phyloP scores from a whole-genome alignment of 371 early-diverging fungal species.

The Gilbertella persicaria region DNA sequence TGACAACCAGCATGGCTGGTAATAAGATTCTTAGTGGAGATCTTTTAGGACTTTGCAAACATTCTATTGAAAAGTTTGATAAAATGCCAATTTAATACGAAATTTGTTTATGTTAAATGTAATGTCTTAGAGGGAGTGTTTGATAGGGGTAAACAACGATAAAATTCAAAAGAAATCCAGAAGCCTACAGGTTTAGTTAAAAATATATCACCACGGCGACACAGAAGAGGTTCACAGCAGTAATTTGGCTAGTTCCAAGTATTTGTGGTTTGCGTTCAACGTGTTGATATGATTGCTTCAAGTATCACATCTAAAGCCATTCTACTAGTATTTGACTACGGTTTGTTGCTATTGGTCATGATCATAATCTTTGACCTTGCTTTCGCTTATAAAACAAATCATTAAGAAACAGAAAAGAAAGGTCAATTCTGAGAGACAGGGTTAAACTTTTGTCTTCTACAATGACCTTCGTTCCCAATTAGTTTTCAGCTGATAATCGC shows the following conservation, averaged over 20 bases:
- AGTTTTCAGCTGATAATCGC: too few relatives aligned
- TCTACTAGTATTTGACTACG: conserved; percentile 19
- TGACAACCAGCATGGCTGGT: conserved; percentile 4
- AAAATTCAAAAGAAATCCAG: conserved; percentile 6
- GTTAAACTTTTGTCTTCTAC: conserved; percentile 16
- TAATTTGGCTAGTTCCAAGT: conserved; percentile 19
- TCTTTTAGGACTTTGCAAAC: conserved; percentile 8
- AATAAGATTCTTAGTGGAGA: conserved; percentile 8
- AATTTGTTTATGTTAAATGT: conserved; percentile 7
- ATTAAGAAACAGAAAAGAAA: conserved; percentile 17
- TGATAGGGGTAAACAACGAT: conserved; percentile 3
- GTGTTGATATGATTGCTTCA: conserved; percentile 20
- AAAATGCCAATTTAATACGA: conserved; percentile 3
- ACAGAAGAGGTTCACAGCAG: conserved; percentile 20
- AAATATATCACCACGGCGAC: conserved; percentile 11
- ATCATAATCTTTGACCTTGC: conserved; percentile 21
- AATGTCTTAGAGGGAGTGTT: conserved; percentile 7
- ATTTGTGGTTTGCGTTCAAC: conserved; percentile 20
- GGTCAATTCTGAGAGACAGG: conserved; percentile 14
- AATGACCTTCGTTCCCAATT: conserved; percentile 16
- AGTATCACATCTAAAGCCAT: conserved; percentile 20
- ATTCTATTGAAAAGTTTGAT: conserved; percentile 6
- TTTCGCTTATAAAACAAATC: conserved; percentile 20
- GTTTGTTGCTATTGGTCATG: conserved; percentile 19
- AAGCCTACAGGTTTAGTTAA: conserved; percentile 8